Base-by-base conservation (phyloP, 495 filamentous ascomycete species). In the Parathielavia hyrcaniae region DNA sequence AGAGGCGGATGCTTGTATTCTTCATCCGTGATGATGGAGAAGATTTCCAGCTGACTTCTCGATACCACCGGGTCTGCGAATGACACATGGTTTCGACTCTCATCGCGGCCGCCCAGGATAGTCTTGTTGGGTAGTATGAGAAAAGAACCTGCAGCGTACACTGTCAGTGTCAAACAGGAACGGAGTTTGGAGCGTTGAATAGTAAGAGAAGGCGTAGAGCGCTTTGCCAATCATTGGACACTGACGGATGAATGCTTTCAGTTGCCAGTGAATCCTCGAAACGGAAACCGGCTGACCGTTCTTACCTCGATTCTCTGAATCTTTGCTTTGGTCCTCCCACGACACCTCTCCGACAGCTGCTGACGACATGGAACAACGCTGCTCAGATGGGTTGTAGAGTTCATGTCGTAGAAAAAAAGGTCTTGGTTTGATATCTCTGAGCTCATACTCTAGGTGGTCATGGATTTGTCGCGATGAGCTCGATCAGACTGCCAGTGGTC, bases 11-110 rank as follows among this genome's bases (percentile, higher is more conserved):
- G 64, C 5, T 67, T 63, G 1, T 63, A 39, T n/a, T 65, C 46
- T 45, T 77, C 71, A 12, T 72, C 65, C n/a, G 61, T 83, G 4
- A 79, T 61, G 23, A 87, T 71, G 1, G 79, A 81, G 67, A 85
- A 86, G 23, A 87, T 77, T n/a, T 79, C 79, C 14, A 85, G 65
- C 50, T 87, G 84, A 38, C 69, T 70, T 38, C 79, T 81, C 4
- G 84, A 88, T 20, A 86, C 71, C 12, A 66, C 60, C 0, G 62
- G 66, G 53, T 81, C 65, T 0, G 66, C 38, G 30, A 84, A 60
- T 17, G 69, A 67, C 43, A 79, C 66, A 22, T 74, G 63, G 35
- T 72, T 75, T 64, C 68, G 69, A 8, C 64, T 55, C 53, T 38
- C 40, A 22, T 63, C 61, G 1, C 76, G 65, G 7, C 76, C 76